Evolutionary conservation across 2,329 filamentous ascomycete species (phyloP), one percentile per base, ranked within the genome.

Genomic region (Pseudopithomyces chartarum): DNA sequence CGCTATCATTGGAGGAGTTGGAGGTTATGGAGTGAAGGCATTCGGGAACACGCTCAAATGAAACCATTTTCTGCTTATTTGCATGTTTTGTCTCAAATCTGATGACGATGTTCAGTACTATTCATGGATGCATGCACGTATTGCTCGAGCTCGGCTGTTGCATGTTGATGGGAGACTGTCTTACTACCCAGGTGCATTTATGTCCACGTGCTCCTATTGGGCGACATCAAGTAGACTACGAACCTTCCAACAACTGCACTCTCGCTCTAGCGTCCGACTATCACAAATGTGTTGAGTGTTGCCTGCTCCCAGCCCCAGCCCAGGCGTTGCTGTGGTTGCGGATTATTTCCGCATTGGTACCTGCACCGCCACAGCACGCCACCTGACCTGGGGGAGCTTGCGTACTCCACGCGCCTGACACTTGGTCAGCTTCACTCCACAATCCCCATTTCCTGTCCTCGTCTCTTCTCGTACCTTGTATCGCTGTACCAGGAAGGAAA

Each of bases 281-380:
- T 4, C 26, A 29, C 26, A 29, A 29, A 29, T 4, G 26, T 29
- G 4, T 8, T 8, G 26, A 29, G 26, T 29, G 26, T 4, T 29
- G 26, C 26, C 26, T 29, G 4, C 26, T n/a, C n/a, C n/a, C n/a
- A n/a, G n/a, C n/a, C n/a, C n/a, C 4, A 5, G 26, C 26, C 26
- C 26, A 29, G 26, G 26, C 26, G 26, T 43, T 26, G 19, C 19
- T 15, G 19, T 38, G n/a, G 43, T 19, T 38, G 55, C 48, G 32
- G 51, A 58, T 58, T 12, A 17, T 39, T 55, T 48, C 56, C 51
- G 52, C 36, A 49, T 55, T 38, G 11, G 52, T 44, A 54, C 4
- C 38, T 6, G 44, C 56, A 47, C 48, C 52, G 19, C 56, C 52
- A 45, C 49, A 50, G 38, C 32, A 17, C 56, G 48, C 56, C 40